Evolutionary conservation across 345 rosid species (phyloP).

Genomic region (Syzygium jambos): DNA sequence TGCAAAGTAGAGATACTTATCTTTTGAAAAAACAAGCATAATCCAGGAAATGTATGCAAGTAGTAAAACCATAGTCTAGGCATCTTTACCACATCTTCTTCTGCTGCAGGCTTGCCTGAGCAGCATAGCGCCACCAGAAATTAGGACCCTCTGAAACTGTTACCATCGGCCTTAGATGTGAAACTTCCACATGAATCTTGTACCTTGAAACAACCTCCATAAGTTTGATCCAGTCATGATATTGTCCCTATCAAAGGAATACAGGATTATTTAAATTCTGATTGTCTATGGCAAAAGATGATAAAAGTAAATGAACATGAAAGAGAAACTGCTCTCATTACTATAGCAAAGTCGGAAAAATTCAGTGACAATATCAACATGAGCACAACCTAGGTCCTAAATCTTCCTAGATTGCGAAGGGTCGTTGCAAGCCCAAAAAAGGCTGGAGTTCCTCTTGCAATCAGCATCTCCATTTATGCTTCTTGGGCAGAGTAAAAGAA

Average conservation of each 20-base stretch:
- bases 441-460: neutral
- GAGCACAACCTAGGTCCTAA: neutral
- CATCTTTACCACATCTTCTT: conserved; percentile 68
- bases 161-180: conserved; percentile 81
- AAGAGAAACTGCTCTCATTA: neutral
- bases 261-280: neutral
- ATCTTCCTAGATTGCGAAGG: neutral
- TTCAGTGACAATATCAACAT: neutral
- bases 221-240: conserved; percentile 95
- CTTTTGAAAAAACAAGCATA: neutral
- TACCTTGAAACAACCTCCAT: conserved; percentile 86
- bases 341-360: neutral
- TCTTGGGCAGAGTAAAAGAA: neutral
- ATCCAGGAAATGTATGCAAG: neutral
- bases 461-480: neutral
- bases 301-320: neutral
- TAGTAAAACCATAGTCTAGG: neutral
- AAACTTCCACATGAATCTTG: conserved; percentile 70
- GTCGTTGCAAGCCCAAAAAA: neutral
- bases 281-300: neutral
- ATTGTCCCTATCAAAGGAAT: conserved; percentile 61
- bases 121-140: conserved; percentile 94
- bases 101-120: conserved; percentile 78
- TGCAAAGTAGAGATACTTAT: neutral
- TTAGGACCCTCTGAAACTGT: conserved; percentile 52